Base-by-base conservation (phyloP, 495 filamentous ascomycete genomes). In the Rhypophila decipiens region DNA sequence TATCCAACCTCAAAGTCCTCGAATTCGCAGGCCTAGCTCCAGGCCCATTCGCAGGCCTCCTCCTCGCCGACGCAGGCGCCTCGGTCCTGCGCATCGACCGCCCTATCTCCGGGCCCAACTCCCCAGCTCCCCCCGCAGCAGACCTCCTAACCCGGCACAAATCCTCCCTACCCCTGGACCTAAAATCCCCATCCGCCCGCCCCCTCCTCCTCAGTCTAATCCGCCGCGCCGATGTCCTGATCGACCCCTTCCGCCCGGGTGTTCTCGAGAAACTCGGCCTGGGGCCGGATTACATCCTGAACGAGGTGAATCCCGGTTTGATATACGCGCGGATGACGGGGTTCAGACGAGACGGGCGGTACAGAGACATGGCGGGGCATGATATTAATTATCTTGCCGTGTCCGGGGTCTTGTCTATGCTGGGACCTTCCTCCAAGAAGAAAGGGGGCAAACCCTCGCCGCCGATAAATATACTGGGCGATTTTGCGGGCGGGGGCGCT, bases 371-470 rank as follows among this genome's bases (percentile, higher is more conserved):
- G 89, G 91, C 91, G 0, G 90, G 91, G n/a, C 91, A 97, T 55
- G 91, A 97, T 61, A 96, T 97, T 61, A 97, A 97, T 59, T 97
- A 96, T 65, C 82, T 97, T 19, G 86, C 90, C 27, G 87, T 95
- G 0, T 86, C 84, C 1, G 91, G 91, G 0, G 84, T 85, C 0
- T 66, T 97, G 12, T 76, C 74, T 1, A 73, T 94, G 67, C 73
- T 97, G 0, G 91, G 91, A 0, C n/a, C n/a, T n/a, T n/a, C n/a
- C n/a, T n/a, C n/a, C n/a, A n/a, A n/a, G n/a, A 71, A 85, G 0
- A 66, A 66, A 20, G 76, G 73, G 3, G 78, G 82, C 50, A 82
- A 79, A 39, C 91, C 91, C 5, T 80, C 84, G 43, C 73, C 90
- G 5, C 91, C 91, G 4, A 81, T 71, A 0, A 97, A 97, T 51